Evolutionary conservation across 106 monocot species (phyloP).

Genomic region (Dendrobium catenatum): DNA sequence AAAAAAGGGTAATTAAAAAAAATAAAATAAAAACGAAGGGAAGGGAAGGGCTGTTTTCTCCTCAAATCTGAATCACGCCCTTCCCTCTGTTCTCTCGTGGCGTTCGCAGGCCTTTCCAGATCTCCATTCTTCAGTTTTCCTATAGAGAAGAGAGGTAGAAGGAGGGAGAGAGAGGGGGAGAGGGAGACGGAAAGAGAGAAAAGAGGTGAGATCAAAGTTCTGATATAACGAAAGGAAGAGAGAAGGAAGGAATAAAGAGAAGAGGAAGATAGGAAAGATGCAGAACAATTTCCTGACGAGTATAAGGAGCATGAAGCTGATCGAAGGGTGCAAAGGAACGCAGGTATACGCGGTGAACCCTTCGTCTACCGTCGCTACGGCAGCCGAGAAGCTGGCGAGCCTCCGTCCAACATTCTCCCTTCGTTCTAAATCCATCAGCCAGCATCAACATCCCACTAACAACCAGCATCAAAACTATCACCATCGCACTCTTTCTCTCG

Average conservation of each 20-base stretch:
- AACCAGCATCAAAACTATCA: constrained; percentile 14
- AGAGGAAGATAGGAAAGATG: constrained; percentile 26
- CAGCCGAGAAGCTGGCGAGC: constrained; percentile 7
- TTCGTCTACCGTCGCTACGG: constrained; percentile 1
- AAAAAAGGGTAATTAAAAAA: background rate
- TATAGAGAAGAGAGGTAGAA: background rate
- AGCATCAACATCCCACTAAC: background rate
- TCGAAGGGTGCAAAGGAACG: constrained; percentile 72
- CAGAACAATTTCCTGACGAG: constrained; percentile 86
- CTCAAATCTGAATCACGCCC: background rate
- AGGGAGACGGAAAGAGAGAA: background rate
- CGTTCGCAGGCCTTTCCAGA: background rate
- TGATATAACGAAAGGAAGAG: background rate
- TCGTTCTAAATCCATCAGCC: constrained; percentile 32
- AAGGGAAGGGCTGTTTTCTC: background rate
- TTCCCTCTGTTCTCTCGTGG: background rate
- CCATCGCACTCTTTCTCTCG: constrained; percentile 21
- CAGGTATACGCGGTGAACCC: constrained; percentile 43
- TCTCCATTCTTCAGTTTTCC: background rate
- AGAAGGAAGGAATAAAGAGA: background rate
- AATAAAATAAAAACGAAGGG: background rate
- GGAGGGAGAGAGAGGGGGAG: background rate
- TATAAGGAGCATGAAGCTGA: constrained; percentile 75
- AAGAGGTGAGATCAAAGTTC: no score
- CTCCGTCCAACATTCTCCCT: constrained; percentile 26